Conservation (phyloP, 129 eudicot species). For the Dittrichia graveolens region DNA sequence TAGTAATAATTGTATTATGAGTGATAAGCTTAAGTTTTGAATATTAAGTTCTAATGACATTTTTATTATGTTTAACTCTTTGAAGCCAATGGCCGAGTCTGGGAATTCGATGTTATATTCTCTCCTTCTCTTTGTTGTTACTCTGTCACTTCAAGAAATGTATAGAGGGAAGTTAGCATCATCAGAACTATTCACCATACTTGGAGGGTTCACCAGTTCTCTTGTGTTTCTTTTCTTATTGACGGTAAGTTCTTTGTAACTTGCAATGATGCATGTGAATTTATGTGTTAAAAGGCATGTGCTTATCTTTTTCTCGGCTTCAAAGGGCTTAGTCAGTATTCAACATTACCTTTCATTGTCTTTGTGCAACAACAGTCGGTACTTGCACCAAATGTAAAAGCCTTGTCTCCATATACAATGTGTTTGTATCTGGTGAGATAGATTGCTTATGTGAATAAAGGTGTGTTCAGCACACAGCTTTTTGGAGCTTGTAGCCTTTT, state of each 20-base stretch:
- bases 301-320: neutral
- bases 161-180: conserved; percentile 90
- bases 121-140: conserved; percentile 63
- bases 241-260: conserved; percentile 51
- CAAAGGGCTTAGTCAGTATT: neutral
- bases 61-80: conserved; percentile 13
- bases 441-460: neutral
- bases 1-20: neutral
- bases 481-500: no score
- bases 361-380: conserved; percentile 2
- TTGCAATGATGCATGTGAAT: neutral
- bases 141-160: conserved; percentile 81
- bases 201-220: conserved; percentile 96
- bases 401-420: neutral
- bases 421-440: neutral
- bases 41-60: neutral
- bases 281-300: neutral
- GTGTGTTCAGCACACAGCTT: no score
- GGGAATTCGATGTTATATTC: conserved; percentile 91
- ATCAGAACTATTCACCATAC: conserved; percentile 78
- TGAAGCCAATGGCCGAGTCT: conserved; percentile 63
- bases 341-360: neutral
- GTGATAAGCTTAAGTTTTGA: neutral
- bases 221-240: conserved; percentile 68
- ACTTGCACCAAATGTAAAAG: neutral